Base-by-base conservation (phyloP, 495 filamentous ascomycete genomes). In the Penicillium flavigenum region DNA sequence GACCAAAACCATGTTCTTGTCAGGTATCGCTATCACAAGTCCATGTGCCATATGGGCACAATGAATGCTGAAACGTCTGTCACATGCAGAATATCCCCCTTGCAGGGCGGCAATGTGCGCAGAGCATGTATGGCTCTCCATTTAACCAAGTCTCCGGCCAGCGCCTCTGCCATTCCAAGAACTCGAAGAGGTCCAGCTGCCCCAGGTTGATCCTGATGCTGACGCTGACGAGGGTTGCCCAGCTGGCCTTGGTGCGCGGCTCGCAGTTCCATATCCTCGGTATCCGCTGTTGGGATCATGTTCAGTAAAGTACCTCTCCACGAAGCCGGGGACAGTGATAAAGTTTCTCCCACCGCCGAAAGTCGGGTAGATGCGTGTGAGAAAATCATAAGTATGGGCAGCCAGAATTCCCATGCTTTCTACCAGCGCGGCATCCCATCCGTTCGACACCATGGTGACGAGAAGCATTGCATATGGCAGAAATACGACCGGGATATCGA, bases 311-410 rank as follows among this genome's bases (percentile, higher is more conserved):
- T 85, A 79, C 45, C 81, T 72, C 51, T 79, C 82, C 51, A 96
- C 66, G 50, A 89, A 82, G 0, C 50, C 63, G 2, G 92, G 92
- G 0, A 91, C 92, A 16, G 70, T 71, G 45, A 96, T 72, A 51
- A 83, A 80, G 63, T 90, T 93, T 29, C 72, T 72, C 4, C 91
- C 91, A 49, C 88, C 86, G 20, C 91, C 91, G 72, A 92, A 92
- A 42, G 84, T 81, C 16, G 92, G 92, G 74, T 88, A 96, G 29
- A 93, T 80, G 41, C 86, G 81, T 3, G 88, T 91, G 44, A 95
- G 68, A 65, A 96, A 97, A 64, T 96, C 88, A 68, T 91, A 89
- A 22, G 91, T 67, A 68, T 96, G 92, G 22, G 91, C 92, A 17
- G 89, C 89, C 38, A 92, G 48, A 27, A 97, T 79, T 17, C 92